phyloP scores from a whole-genome alignment of 805 yeast genomes.

The Pichia sporocuriosa region DNA sequence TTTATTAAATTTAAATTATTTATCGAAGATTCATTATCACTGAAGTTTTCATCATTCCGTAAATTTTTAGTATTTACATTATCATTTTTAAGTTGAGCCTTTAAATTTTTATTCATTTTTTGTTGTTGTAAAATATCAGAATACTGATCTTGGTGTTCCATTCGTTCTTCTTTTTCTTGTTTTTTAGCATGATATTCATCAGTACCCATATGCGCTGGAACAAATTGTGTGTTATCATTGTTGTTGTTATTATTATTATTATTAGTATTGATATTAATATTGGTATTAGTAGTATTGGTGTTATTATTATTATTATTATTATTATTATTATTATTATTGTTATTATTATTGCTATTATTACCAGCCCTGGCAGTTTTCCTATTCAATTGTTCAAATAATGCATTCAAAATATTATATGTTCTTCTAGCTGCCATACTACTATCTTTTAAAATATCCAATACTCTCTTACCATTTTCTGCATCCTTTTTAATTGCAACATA shows the following conservation, averaged over 20 bases:
- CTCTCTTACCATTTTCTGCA: slow-evolving; percentile 75
- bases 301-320: not conserved
- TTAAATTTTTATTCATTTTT: not conserved
- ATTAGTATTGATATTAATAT: slow-evolving; percentile 15
- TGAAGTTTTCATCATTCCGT: too few species aligned
- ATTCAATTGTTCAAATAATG: slow-evolving; percentile 73
- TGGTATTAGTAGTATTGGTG: not conserved
- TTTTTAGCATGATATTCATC: slow-evolving; percentile 4
- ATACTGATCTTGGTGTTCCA: slow-evolving; percentile 2
- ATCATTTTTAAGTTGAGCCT: not conserved
- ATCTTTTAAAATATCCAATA: slow-evolving; percentile 63
- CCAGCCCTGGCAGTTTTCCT: slow-evolving; percentile 52
- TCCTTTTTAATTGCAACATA: slow-evolving; percentile 58
- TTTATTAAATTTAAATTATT: too few species aligned
- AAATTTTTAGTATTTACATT: too few species aligned
- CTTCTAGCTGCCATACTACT: slow-evolving; percentile 72
- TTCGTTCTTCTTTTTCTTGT: slow-evolving; percentile 10
- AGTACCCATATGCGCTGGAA: slow-evolving; percentile 12
- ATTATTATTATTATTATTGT: slow-evolving; percentile 3
- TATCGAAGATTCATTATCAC: too few species aligned
- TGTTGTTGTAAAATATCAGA: not conserved
- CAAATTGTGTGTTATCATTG: slow-evolving; percentile 5
- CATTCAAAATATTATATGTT: slow-evolving; percentile 72
- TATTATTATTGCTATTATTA: slow-evolving; percentile 11
- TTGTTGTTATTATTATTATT: slow-evolving; percentile 8